These are phyloP conservation scores for Acanthamoeba divionensis DNA, from an alignment of 208 protist species.

Conservation along the genomic window DNA sequence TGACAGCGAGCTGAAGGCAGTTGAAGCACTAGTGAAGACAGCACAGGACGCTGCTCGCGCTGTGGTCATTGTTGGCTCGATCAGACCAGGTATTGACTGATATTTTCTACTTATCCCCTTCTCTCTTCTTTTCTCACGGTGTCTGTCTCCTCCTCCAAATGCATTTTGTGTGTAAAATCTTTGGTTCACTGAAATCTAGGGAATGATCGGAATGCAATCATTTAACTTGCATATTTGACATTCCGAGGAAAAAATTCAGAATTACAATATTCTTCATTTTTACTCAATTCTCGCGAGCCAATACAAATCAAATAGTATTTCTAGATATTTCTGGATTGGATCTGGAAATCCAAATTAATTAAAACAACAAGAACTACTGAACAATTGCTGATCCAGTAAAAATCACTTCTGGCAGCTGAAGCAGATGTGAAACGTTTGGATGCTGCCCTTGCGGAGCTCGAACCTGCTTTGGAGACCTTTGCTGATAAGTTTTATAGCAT, in stretches of 20 bases:
- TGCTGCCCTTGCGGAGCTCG: background rate
- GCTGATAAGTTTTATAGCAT: background rate
- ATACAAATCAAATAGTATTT: no score
- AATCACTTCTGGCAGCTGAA: no score
- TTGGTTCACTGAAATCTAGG: background rate
- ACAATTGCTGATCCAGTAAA: no score
- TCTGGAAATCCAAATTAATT: no score
- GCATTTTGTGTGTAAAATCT: background rate
- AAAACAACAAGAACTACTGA: no score
- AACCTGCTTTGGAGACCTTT: background rate
- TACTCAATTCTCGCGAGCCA: no score
- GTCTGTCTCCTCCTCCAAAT: background rate
- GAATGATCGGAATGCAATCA: no score
- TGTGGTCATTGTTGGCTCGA: background rate
- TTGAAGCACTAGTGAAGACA: constrained; percentile 22
- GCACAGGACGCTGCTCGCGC: constrained; percentile 30
- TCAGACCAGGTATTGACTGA: background rate
- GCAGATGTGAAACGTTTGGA: constrained; percentile 19
- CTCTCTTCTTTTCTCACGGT: background rate
- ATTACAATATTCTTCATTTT: no score
- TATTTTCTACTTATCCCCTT: background rate
- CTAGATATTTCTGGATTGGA: no score
- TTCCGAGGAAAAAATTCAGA: no score
- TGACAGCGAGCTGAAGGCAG: background rate
- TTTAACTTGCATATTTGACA: no score